phyloP scores from a whole-genome alignment of 805 yeast species.

The Kockiozyma suomiensis region DNA sequence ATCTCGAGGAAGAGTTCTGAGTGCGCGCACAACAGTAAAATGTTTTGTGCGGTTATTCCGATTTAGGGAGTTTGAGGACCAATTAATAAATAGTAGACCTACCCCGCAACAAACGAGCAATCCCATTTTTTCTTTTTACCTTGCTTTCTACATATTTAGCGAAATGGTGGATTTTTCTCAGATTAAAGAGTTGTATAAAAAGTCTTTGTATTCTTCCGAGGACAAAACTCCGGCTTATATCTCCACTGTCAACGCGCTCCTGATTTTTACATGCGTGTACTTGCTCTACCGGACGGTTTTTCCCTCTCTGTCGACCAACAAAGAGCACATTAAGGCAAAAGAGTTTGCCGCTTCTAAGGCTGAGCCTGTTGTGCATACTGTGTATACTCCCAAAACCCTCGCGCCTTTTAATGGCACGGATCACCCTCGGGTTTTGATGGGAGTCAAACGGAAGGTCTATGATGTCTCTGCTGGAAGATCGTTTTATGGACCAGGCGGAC shows the following conservation, averaged over 20 bases:
- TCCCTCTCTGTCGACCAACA: conserved; percentile 6
- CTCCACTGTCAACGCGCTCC: conserved; percentile 17
- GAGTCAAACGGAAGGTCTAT: conserved; percentile 71
- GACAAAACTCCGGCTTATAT: conserved; percentile 11
- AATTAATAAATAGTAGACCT: background rate
- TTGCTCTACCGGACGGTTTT: conserved; percentile 20
- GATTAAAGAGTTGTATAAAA: background rate
- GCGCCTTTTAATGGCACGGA: conserved; percentile 65
- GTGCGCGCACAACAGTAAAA: background rate
- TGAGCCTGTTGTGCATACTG: conserved; percentile 42
- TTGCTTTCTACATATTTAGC: too few species aligned
- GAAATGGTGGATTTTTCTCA: background rate
- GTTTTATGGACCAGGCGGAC: conserved; percentile 77
- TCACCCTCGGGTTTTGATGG: conserved; percentile 60
- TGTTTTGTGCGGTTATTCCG: too few species aligned
- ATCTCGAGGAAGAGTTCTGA: background rate
- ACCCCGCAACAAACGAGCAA: background rate
- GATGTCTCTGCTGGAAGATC: conserved; percentile 72
- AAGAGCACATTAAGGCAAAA: conserved; percentile 7
- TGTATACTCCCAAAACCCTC: conserved; percentile 73
- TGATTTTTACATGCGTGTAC: conserved; percentile 14
- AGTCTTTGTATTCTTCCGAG: background rate
- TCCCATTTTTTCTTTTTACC: background rate
- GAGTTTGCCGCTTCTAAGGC: conserved; percentile 1
- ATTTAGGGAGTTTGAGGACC: too few species aligned